Base-by-base conservation (phyloP, 192 early-diverging fungal species). In the Phlyctochytrium bullatum region DNA sequence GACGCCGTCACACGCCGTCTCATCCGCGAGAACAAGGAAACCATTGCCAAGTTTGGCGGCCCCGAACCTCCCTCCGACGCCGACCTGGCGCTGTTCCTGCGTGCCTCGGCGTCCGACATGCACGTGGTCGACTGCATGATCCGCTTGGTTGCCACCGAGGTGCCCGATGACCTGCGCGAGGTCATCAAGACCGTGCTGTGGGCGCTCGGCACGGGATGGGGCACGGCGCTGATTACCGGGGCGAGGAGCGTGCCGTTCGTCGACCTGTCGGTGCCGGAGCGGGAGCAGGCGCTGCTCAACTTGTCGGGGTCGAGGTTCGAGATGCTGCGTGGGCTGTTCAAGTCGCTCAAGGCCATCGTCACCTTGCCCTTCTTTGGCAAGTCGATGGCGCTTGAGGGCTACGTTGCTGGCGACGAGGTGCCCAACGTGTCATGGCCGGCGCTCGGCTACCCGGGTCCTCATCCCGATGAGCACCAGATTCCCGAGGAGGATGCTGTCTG, bases 361-460 rank as follows among this genome's bases (percentile, higher is more conserved):
- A 57, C 61, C 25, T 25, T 69, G 10, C 25, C 61, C 16, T 14
- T 27, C 29, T 54, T 63, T 23, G 68, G 40, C 3, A 61, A 61
- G 23, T 51, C 35, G 17, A 23, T 69, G 27, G 30, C 23, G 14
- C n/a, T 62, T 25, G 68, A 69, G 23, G 61, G 68, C 31, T 12
- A 58, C 4, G 24, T n/a, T 17, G 65, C 10, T 17, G 34, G 25
- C 59, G 14, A 16, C 28, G n/a, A 0, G 59, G 10, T 24, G n/a
- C 50, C 17, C 31, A 69, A 69, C 52, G 66, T 72, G 0, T 36
- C 75, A 1, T 78, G 85, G 68, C 60, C 64, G 12, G 76, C 73
- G 0, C 72, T 89, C 20, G 78, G 80, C 25, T 89, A 89, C 51
- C 80, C 81, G 23, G 82, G 83, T 0, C 29, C 73, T 17, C 78